Evolutionary conservation across 805 yeast genomes (phyloP).

Genomic region (Barnettozyma sucrosica): DNA sequence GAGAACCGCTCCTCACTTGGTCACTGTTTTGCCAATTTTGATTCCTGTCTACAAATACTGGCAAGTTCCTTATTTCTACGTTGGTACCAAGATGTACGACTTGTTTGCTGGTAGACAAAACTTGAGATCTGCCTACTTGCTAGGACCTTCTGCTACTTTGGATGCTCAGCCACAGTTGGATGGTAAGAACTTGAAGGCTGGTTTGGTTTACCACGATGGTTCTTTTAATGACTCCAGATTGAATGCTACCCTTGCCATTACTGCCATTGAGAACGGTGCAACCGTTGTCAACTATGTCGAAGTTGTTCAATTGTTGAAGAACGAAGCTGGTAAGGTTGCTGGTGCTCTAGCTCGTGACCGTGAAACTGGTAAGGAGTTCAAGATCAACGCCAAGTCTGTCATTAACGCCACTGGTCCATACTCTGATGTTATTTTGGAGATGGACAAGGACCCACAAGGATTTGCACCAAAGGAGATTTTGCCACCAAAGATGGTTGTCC

Average conservation of each 20-base stretch:
- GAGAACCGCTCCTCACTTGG: slow-evolving; percentile 88
- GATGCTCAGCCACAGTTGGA: slow-evolving; percentile 85
- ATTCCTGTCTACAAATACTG: slow-evolving; percentile 95
- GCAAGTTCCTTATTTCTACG: slow-evolving; percentile 92
- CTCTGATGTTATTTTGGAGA: slow-evolving; percentile 75
- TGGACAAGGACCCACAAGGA: slow-evolving; percentile 72
- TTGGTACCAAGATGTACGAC: slow-evolving; percentile 88
- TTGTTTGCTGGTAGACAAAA: slow-evolving; percentile 87
- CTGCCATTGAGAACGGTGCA: slow-evolving; percentile 85
- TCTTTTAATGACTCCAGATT: slow-evolving; percentile 89
- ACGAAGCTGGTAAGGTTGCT: slow-evolving; percentile 46
- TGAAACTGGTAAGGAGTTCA: slow-evolving; percentile 58
- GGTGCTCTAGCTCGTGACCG: slow-evolving; percentile 76
- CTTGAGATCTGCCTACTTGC: slow-evolving; percentile 68
- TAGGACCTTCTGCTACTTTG: slow-evolving; percentile 58
- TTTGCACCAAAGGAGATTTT: slow-evolving; percentile 47
- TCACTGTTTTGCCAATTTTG: slow-evolving; percentile 82
- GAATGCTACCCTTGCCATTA: slow-evolving; percentile 78
- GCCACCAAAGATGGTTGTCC: slow-evolving; percentile 80
- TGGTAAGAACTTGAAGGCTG: slow-evolving; percentile 72
- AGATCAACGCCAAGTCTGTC: slow-evolving; percentile 64
- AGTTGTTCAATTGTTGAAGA: slow-evolving; percentile 70
- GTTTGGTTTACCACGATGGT: slow-evolving; percentile 93
- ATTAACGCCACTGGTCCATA: slow-evolving; percentile 95
- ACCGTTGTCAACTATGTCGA: slow-evolving; percentile 84